Base-by-base conservation (phyloP, 1,284 basidiomycete species). In the Stereum hirsutum region DNA sequence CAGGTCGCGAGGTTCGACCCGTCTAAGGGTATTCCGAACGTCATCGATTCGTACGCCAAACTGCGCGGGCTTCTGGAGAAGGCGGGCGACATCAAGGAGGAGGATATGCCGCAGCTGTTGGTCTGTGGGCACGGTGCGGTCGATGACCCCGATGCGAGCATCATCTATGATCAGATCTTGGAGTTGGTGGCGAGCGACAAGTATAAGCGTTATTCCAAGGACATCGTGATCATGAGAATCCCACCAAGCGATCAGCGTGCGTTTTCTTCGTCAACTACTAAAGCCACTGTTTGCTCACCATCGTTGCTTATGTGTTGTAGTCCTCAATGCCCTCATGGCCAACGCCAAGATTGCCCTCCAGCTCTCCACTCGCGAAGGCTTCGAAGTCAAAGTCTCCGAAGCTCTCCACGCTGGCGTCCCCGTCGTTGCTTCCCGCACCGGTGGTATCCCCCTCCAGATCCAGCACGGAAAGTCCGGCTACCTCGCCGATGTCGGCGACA, bases 381-480 rank as follows among this genome's bases (percentile, higher is more conserved):
- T 93, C 64, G 90, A 93, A 56, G 87, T 93, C 61, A 92, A 92
- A 62, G 89, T 92, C 44, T 91, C 89, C 34, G 90, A 93, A 64
- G 88, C 86, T 15, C 71, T 93, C 42, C 86, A 92, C 61, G 77
- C 86, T 25, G 84, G 85, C 51, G 84, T 85, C 48, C 89, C 89
- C 23, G 74, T 91, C 51, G 74, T 93, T 54, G 86, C 86, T 12
- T 81, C 70, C 43, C 77, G 71, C 47, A 91, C 89, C 2, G 89
- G 89, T 48, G 89, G 89, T 54, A 92, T 93, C 57, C 89, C 89
- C 31, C 76, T 93, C 42, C 89, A 93, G 58, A 78, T 93, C 53
- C 76, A 79, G 52, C 64, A 91, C 52, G 87, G 86, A 48, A 82
- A 89, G 62, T 86, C 82, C 50, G 89, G 89, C 39, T 92, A 74